These are phyloP conservation scores for Gossypium gossypioides DNA, from an alignment of 441 rosid species.

Conservation along the genomic window DNA sequence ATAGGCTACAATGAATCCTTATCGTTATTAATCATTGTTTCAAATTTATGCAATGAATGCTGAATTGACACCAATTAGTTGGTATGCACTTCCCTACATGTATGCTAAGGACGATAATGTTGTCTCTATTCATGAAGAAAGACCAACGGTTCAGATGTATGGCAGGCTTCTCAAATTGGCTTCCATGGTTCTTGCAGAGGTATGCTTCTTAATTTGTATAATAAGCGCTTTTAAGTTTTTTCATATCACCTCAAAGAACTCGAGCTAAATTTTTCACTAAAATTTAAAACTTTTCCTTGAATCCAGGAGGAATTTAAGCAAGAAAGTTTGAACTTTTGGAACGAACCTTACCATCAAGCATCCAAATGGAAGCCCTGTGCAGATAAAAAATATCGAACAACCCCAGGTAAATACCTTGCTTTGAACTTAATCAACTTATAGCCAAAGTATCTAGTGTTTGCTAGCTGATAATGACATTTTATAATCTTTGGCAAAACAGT, in stretches of 20 bases:
- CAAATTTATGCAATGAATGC: background rate
- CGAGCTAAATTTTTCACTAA: background rate
- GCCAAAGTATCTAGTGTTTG: background rate
- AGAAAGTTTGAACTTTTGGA: conserved; percentile 37
- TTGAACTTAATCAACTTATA: background rate
- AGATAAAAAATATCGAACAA: conserved; percentile 25
- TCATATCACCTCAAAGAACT: background rate
- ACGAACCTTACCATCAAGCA: conserved; percentile 45
- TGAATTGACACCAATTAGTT: background rate
- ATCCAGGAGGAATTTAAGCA: conserved; percentile 47
- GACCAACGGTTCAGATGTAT: conserved; percentile 54
- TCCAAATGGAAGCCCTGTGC: conserved; percentile 78
- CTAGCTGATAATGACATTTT: background rate
- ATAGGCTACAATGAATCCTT: background rate
- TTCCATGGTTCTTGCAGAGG: conserved; percentile 56
- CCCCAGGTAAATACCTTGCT: conserved; percentile 24
- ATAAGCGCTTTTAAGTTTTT: background rate
- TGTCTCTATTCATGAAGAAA: conserved; percentile 22
- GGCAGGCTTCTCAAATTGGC: conserved; percentile 58
- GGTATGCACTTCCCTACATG: background rate
- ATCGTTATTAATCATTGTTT: background rate
- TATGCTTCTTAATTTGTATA: conserved; percentile 19
- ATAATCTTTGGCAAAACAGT: background rate
- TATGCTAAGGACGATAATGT: conserved; percentile 25
- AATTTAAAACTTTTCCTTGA: background rate